Evolutionary conservation across 140 eudicot genomes (phyloP).

Genomic region (Ambrosia hybrid): DNA sequence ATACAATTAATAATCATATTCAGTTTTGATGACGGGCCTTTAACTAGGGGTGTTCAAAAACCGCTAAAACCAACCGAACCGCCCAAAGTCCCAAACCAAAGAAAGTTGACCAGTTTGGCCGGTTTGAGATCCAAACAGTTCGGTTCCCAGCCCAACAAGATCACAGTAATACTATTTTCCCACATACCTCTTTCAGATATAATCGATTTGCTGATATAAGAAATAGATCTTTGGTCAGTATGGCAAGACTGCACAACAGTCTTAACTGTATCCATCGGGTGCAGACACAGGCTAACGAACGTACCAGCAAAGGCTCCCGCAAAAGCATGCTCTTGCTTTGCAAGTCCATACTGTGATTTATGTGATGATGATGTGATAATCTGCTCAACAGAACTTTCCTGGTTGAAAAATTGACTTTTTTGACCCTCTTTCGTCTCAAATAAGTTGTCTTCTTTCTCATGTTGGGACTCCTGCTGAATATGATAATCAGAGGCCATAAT

Average conservation of each 20-base stretch:
- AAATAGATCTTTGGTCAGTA: constrained; percentile 60
- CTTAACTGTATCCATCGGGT: constrained; percentile 93
- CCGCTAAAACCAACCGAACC: no score
- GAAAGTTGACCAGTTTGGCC: no score
- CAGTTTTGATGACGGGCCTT: constrained; percentile 10
- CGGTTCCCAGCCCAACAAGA: constrained; percentile 3
- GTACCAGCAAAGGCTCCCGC: constrained; percentile 97
- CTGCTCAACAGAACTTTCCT: constrained; percentile 28
- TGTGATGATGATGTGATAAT: constrained; percentile 25
- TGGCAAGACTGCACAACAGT: constrained; percentile 85
- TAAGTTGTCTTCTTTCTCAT: constrained; percentile 24
- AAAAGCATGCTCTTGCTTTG: constrained; percentile 90
- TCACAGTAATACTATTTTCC: neutral
- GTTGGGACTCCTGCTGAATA: neutral
- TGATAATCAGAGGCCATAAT: no score
- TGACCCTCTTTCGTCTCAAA: constrained; percentile 29
- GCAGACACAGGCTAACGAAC: constrained; percentile 86
- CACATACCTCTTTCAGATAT: constrained; percentile 81
- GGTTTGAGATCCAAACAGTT: no score
- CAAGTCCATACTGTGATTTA: constrained; percentile 41
- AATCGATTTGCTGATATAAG: constrained; percentile 57
- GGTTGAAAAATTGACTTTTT: constrained; percentile 13
- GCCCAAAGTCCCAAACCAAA: no score
- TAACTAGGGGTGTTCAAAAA: no score
- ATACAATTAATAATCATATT: constrained; percentile 5